Percentiles rank a stretch among this genome's conserved stretches.
These are phyloP conservation scores for Lachancea thermotolerans DNA, from an alignment of 805 yeast genomes.

Conservation along the genomic window DNA sequence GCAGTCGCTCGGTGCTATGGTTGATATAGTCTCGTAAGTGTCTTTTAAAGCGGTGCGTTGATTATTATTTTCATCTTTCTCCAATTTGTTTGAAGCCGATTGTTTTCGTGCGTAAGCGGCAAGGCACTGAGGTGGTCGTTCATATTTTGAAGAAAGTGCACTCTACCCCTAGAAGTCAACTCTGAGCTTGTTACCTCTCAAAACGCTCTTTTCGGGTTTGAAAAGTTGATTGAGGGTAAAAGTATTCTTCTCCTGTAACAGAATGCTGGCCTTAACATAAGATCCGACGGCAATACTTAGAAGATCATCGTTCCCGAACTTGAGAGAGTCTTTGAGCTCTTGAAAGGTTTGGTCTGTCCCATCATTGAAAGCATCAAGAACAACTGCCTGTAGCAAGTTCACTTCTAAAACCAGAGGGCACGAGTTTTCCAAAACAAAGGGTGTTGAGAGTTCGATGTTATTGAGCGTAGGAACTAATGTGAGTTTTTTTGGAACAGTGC, in stretches of 20 bases:
- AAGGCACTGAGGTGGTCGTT: no score
- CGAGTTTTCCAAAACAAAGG: constrained; percentile 8
- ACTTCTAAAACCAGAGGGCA: constrained; percentile 16
- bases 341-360: constrained; percentile 9
- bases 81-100: no score
- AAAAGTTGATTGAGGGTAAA: constrained; percentile 1
- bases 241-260: neutral
- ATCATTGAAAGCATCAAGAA: constrained; percentile 21
- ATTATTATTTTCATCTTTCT: no score
- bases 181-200: neutral
- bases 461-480: constrained; percentile 6
- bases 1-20: no score
- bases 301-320: neutral
- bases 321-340: constrained; percentile 5
- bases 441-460: constrained; percentile 13
- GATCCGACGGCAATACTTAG: neutral
- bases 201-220: neutral
- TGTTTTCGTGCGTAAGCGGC: no score
- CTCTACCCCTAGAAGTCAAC: neutral
- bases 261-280: neutral
- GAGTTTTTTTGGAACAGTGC: constrained; percentile 1
- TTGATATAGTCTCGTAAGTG: no score
- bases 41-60: no score
- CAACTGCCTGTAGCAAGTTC: constrained; percentile 24
- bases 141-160: neutral